Conservation (phyloP, 495 filamentous ascomycete species). For the Trichoderma gamsii region DNA sequence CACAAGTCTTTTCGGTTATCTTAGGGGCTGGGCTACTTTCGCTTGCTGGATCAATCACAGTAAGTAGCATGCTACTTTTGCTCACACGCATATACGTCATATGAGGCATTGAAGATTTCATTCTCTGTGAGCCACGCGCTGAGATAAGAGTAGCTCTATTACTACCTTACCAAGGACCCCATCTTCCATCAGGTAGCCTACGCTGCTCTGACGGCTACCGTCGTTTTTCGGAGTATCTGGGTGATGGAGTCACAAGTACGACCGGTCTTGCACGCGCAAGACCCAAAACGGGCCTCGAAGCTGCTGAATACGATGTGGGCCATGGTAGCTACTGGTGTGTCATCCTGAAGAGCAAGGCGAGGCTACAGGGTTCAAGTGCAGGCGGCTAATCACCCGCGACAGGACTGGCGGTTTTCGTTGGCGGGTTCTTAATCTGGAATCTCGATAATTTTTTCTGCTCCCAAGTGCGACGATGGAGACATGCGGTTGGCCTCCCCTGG, state of each 20-base stretch:
- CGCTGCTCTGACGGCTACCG: constrained; percentile 67
- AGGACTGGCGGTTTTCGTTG: constrained; percentile 70
- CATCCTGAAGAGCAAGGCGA: background rate
- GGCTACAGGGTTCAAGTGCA: background rate
- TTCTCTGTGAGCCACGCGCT: background rate
- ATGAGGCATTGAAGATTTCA: background rate
- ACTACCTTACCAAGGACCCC: constrained; percentile 89
- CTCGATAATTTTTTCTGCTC: constrained; percentile 79
- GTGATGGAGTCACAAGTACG: constrained; percentile 81
- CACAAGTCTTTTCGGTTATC: constrained; percentile 45
- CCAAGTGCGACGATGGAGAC: constrained; percentile 62
- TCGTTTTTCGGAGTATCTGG: constrained; percentile 77
- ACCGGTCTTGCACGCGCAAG: constrained; percentile 45
- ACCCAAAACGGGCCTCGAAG: constrained; percentile 50
- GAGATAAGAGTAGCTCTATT: constrained; percentile 52
- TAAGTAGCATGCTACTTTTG: constrained; percentile 22
- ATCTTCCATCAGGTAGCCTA: constrained; percentile 89
- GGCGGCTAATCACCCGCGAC: background rate
- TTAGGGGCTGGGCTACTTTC: constrained; percentile 56
- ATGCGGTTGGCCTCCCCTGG: constrained; percentile 77
- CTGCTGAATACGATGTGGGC: constrained; percentile 72
- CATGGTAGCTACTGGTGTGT: constrained; percentile 42
- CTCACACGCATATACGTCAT: background rate
- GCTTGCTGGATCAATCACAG: constrained; percentile 73
- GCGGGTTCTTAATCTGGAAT: constrained; percentile 82